A percentile compares a stretch with the other conserved stretches of the same genome.
Evolutionary conservation across 2,329 filamentous ascomycete genomes (phyloP).

Genomic region (Talaromyces verruculosus): DNA sequence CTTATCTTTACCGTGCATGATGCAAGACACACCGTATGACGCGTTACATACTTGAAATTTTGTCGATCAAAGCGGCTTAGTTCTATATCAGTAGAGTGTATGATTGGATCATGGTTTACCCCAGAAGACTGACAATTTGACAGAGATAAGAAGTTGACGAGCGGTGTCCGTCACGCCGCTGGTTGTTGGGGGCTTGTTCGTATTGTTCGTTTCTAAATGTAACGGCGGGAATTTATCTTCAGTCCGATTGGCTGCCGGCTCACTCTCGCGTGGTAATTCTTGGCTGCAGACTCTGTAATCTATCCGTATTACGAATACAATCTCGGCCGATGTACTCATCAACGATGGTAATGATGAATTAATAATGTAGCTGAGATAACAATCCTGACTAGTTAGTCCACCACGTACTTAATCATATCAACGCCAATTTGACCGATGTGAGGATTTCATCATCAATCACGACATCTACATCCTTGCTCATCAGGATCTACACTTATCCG

Average conservation of each 20-base stretch:
- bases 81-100: neutral
- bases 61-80: neutral
- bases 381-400: neutral
- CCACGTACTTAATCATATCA: neutral
- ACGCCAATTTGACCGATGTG: neutral
- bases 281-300: neutral
- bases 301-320: neutral
- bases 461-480: neutral
- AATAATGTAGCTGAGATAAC: slow-evolving; percentile 9
- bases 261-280: neutral
- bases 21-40: neutral
- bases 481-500: slow-evolving; percentile 2
- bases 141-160: neutral
- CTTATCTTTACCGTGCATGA: neutral
- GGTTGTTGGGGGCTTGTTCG: neutral
- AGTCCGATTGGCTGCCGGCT: neutral
- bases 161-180: neutral
- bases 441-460: neutral
- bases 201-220: neutral
- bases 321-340: neutral
- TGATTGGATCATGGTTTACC: neutral
- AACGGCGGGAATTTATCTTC: neutral
- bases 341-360: neutral
- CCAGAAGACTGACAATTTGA: neutral
- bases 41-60: neutral